phyloP scores from a whole-genome alignment of 176 grass and related monocot genomes.

The Typha latifolia region DNA sequence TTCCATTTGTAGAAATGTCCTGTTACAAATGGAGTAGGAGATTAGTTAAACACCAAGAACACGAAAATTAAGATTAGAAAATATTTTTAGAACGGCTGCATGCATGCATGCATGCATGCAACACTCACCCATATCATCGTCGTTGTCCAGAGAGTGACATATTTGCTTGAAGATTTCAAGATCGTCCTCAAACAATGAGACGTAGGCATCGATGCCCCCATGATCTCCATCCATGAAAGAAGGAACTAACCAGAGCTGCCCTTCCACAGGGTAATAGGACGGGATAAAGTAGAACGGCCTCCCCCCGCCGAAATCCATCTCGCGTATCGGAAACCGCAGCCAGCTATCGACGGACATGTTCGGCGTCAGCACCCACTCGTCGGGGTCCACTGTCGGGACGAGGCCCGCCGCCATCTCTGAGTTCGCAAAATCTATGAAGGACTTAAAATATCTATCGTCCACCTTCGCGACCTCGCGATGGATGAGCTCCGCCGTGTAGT shows the following conservation, averaged over 20 bases:
- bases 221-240: not conserved
- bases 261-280: not conserved
- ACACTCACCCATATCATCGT: too few species aligned
- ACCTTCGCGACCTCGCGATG: not conserved
- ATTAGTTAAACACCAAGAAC: too few species aligned
- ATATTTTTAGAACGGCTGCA: too few species aligned
- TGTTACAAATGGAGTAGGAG: too few species aligned
- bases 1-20: too few species aligned
- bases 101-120: too few species aligned
- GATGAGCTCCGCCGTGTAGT: not conserved
- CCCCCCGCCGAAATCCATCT: constrained; percentile 1
- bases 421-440: not conserved
- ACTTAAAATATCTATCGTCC: not conserved
- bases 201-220: not conserved
- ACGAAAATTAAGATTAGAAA: too few species aligned
- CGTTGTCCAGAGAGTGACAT: not conserved
- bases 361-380: not conserved
- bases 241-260: not conserved
- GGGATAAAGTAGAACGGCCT: constrained; percentile 5
- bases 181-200: not conserved
- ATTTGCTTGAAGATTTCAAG: not conserved
- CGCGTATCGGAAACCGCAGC: not conserved
- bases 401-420: not conserved
- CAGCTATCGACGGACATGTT: constrained; percentile 2
- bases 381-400: not conserved